These are phyloP conservation scores for Pestalotiopsis sp. DNA, from an alignment of 2,329 filamentous ascomycete species.

Conservation along the genomic window DNA sequence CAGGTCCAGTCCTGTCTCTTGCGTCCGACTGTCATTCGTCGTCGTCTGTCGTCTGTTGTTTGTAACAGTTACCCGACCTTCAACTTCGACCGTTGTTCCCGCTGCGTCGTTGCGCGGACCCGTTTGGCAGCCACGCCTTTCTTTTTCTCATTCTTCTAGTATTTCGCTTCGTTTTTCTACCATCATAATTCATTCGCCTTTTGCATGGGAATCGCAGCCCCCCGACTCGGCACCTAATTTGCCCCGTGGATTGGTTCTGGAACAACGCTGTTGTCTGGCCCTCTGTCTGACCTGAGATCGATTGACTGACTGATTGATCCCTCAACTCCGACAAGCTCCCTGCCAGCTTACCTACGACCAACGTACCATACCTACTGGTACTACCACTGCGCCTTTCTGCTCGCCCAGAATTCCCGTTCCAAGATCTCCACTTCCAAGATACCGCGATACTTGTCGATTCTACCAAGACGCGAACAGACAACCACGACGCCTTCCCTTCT, in stretches of 20 bases:
- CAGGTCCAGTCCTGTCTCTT: neutral
- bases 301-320: neutral
- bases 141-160: neutral
- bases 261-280: neutral
- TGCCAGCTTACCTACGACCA: neutral
- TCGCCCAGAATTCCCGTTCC: neutral
- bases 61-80: neutral
- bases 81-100: neutral
- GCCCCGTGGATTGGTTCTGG: neutral
- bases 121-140: neutral
- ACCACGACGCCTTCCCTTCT: conserved; percentile 6
- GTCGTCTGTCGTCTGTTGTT: neutral
- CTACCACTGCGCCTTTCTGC: neutral
- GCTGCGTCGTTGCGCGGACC: neutral
- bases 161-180: neutral
- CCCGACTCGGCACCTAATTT: neutral
- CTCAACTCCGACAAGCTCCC: neutral
- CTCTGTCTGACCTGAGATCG: neutral
- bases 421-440: conserved; percentile 12
- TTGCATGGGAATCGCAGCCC: neutral
- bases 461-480: conserved; percentile 13
- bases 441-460: conserved; percentile 15
- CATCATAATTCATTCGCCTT: neutral
- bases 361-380: neutral
- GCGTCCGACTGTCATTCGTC: neutral